These are phyloP conservation scores for Mycena belliarum DNA, from an alignment of 768 basidiomycete species.

Conservation along the genomic window DNA sequence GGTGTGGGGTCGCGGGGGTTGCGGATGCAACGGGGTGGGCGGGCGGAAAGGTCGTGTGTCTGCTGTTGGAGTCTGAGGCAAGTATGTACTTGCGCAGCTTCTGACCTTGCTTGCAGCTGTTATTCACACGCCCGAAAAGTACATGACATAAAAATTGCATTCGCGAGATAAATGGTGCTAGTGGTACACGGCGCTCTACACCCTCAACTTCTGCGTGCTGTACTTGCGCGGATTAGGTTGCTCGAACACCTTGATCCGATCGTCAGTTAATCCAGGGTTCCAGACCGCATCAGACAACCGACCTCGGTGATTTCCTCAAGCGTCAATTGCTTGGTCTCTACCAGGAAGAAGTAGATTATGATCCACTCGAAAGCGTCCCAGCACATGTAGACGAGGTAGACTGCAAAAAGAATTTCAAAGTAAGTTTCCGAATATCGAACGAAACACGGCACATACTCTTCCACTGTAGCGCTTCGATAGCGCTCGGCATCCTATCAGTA, in stretches of 20 bases:
- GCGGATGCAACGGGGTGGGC: neutral
- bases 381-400: slow-evolving; percentile 50
- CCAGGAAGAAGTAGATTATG: slow-evolving; percentile 48
- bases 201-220: slow-evolving; percentile 23
- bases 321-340: slow-evolving; percentile 53
- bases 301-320: slow-evolving; percentile 50
- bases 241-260: slow-evolving; percentile 33
- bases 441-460: slow-evolving; percentile 37
- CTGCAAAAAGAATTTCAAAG: slow-evolving; percentile 30
- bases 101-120: neutral
- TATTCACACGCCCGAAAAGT: neutral
- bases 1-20: neutral
- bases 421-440: neutral
- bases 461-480: slow-evolving; percentile 45
- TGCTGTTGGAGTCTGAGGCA: slow-evolving; percentile 6
- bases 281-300: neutral
- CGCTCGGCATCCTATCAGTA: slow-evolving; percentile 43
- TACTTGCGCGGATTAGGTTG: slow-evolving; percentile 44
- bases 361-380: slow-evolving; percentile 52
- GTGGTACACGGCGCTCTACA: neutral
- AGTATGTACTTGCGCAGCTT: slow-evolving; percentile 1
- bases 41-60: slow-evolving; percentile 13
- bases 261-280: neutral
- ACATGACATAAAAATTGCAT: neutral
- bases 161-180: neutral